These are phyloP conservation scores for Kodamaea leandrae DNA, from an alignment of 805 yeast genomes.

Conservation along the genomic window DNA sequence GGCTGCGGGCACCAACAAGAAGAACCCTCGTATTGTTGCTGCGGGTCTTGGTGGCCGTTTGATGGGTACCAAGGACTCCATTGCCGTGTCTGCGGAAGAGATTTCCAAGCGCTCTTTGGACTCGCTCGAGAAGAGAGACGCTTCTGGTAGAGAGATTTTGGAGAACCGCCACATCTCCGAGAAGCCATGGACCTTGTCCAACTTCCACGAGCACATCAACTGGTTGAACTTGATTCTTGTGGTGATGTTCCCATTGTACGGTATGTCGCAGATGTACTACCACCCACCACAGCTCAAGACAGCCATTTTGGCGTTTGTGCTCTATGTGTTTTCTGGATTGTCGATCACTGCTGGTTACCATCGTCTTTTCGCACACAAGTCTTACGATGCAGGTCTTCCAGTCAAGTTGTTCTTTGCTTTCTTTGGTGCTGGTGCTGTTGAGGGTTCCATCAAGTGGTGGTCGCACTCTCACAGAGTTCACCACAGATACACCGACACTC, in stretches of 20 bases:
- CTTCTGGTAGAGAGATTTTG: slow-evolving; percentile 28
- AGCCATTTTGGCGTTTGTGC: slow-evolving; percentile 47
- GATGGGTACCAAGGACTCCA: slow-evolving; percentile 80
- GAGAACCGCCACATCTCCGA: slow-evolving; percentile 63
- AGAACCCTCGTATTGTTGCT: slow-evolving; percentile 69
- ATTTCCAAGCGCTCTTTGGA: slow-evolving; percentile 52
- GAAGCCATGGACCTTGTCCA: slow-evolving; percentile 69
- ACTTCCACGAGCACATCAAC: slow-evolving; percentile 74
- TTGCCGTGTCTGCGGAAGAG: slow-evolving; percentile 64
- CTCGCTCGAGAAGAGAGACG: slow-evolving; percentile 36
- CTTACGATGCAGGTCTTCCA: slow-evolving; percentile 62
- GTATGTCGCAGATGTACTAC: slow-evolving; percentile 43
- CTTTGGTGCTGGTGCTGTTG: slow-evolving; percentile 80
- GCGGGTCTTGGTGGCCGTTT: slow-evolving; percentile 71
- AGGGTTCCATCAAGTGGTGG: slow-evolving; percentile 91
- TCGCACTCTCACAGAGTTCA: slow-evolving; percentile 81
- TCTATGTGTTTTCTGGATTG: slow-evolving; percentile 62
- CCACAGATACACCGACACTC: slow-evolving; percentile 82
- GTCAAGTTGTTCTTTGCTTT: slow-evolving; percentile 64
- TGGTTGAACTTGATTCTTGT: slow-evolving; percentile 75
- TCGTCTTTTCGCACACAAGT: slow-evolving; percentile 73
- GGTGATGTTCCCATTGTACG: slow-evolving; percentile 55
- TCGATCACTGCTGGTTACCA: slow-evolving; percentile 87
- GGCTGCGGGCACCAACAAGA: slow-evolving; percentile 79
- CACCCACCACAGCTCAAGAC: slow-evolving; percentile 55